phyloP scores from a whole-genome alignment of 2,329 filamentous ascomycete species.

The Colletotrichum destructivum region DNA sequence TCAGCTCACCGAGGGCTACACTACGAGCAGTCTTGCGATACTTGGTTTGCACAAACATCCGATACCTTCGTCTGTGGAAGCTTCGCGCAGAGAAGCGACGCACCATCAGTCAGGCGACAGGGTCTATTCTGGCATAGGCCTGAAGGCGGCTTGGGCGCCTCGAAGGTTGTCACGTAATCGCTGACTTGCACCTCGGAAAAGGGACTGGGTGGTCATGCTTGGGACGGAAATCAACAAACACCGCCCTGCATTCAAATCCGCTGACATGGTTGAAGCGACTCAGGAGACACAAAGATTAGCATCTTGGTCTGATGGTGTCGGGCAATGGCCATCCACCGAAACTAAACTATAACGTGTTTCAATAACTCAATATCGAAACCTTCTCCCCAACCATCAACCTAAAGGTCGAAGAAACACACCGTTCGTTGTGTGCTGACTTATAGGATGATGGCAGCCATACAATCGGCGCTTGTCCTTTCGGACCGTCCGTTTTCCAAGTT shows the following conservation, averaged over 20 bases:
- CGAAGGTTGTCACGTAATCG: too few species aligned
- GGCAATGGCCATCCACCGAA: background rate
- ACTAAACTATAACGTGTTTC: conserved; percentile 8
- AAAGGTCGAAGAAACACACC: background rate
- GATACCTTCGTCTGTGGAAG: too few species aligned
- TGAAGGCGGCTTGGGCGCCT: too few species aligned
- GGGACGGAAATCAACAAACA: too few species aligned
- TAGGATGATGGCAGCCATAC: conserved; percentile 15
- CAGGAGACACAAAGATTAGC: background rate
- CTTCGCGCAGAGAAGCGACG: background rate
- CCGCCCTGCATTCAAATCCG: too few species aligned
- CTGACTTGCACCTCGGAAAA: background rate
- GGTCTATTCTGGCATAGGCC: background rate
- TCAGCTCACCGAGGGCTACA: background rate
- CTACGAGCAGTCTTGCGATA: too few species aligned
- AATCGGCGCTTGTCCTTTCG: too few species aligned
- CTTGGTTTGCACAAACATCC: background rate
- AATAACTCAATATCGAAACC: background rate
- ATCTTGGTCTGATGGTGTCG: background rate
- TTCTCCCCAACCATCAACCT: background rate
- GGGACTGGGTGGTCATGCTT: too few species aligned
- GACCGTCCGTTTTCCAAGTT: background rate
- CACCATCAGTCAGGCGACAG: too few species aligned
- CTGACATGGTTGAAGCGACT: background rate
- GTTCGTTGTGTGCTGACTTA: background rate